phyloP scores from a whole-genome alignment of 2,329 filamentous ascomycete species.

The Tolypocladium endophyticum region DNA sequence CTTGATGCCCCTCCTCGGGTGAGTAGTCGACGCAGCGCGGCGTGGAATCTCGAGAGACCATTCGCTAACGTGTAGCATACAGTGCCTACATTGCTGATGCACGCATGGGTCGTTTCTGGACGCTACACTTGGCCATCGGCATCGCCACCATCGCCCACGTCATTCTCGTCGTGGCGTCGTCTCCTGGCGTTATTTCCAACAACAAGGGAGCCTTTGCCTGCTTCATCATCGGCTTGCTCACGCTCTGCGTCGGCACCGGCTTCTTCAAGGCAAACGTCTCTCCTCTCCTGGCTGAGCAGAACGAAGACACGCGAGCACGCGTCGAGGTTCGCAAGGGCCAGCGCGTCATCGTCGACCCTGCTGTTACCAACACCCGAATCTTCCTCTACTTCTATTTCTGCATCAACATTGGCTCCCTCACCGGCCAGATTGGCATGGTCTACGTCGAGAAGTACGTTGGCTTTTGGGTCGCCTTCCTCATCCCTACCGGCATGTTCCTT shows the following conservation, averaged over 20 bases:
- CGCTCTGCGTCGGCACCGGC: slow-evolving; percentile 54
- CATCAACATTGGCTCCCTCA: slow-evolving; percentile 54
- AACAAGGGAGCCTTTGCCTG: slow-evolving; percentile 48
- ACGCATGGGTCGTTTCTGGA: slow-evolving; percentile 62
- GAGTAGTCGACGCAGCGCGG: neutral
- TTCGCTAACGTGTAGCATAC: neutral
- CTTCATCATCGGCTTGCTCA: slow-evolving; percentile 55
- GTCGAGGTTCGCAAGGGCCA: slow-evolving; percentile 49
- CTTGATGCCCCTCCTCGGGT: slow-evolving; percentile 44
- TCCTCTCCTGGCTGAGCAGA: slow-evolving; percentile 61
- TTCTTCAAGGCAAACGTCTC: slow-evolving; percentile 77
- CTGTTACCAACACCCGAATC: slow-evolving; percentile 56
- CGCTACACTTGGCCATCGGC: slow-evolving; percentile 57
- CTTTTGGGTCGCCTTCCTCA: slow-evolving; percentile 61
- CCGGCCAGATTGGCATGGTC: slow-evolving; percentile 50
- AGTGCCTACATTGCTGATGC: slow-evolving; percentile 54
- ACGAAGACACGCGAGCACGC: slow-evolving; percentile 45
- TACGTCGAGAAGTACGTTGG: slow-evolving; percentile 69
- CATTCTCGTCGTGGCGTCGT: slow-evolving; percentile 53
- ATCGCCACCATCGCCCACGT: slow-evolving; percentile 57
- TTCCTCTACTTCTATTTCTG: slow-evolving; percentile 50
- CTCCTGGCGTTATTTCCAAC: slow-evolving; percentile 51
- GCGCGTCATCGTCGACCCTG: slow-evolving; percentile 61
- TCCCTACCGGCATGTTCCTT: slow-evolving; percentile 57
- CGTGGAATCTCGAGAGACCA: neutral